Conservation (phyloP, 2,329 filamentous ascomycete genomes). For the Colletotrichum karsti region DNA sequence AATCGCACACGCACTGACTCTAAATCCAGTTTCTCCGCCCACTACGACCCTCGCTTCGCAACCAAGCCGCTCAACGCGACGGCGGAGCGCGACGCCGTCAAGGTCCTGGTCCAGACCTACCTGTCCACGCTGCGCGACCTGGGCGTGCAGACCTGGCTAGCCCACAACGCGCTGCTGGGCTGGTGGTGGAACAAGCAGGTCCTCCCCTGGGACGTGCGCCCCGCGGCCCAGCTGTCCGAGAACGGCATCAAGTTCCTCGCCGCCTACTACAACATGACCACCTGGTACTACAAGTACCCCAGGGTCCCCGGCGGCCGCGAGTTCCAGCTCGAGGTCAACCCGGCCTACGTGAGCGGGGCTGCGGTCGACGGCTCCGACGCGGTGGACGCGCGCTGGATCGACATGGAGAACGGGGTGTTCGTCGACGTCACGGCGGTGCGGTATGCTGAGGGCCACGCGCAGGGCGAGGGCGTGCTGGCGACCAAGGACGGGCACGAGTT, state of each 20-base stretch:
- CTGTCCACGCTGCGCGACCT: conserved; percentile 72
- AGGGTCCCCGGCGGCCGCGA: conserved; percentile 46
- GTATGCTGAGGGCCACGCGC: conserved; percentile 54
- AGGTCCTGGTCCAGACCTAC: conserved; percentile 76
- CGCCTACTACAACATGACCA: conserved; percentile 70
- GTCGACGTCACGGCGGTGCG: conserved; percentile 61
- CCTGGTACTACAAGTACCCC: conserved; percentile 52
- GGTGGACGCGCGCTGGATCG: conserved; percentile 59
- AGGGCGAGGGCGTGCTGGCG: conserved; percentile 54
- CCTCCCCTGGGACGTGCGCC: conserved; percentile 81
- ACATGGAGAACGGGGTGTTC: conserved; percentile 54
- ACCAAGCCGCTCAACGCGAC: conserved; percentile 54
- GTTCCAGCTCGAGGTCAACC: conserved; percentile 60
- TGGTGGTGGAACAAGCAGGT: conserved; percentile 83
- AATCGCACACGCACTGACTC: background rate
- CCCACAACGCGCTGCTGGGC: conserved; percentile 83
- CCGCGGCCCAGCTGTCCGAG: conserved; percentile 78
- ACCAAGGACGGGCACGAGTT: conserved; percentile 62
- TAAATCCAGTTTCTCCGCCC: conserved; percentile 33
- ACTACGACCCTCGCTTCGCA: conserved; percentile 51
- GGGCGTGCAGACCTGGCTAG: conserved; percentile 81
- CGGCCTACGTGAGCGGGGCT: conserved; percentile 45
- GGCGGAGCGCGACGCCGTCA: conserved; percentile 68
- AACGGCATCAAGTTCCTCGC: conserved; percentile 73
- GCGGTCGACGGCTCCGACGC: conserved; percentile 46